phyloP scores from a whole-genome alignment of 495 filamentous ascomycete genomes.

The Trichocladium uniseriatum region DNA sequence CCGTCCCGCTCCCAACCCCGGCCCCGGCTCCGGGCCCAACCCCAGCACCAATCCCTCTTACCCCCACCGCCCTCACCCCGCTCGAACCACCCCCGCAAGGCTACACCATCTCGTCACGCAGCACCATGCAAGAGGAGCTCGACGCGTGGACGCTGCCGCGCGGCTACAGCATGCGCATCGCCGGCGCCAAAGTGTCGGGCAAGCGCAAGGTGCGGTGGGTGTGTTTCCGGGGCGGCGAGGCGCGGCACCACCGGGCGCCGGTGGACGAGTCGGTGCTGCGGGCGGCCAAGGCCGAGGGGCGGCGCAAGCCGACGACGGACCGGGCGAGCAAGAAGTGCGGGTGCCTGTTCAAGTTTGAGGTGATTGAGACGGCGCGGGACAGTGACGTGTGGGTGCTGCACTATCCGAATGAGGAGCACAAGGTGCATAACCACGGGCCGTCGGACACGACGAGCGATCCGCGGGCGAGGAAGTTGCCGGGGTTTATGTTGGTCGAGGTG shows the following conservation, averaged over 20 bases:
- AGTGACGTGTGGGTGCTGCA: conserved; percentile 29
- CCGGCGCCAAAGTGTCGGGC: conserved; percentile 29
- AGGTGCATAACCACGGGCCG: conserved; percentile 29
- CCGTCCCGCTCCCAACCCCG: background rate
- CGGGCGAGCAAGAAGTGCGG: conserved; percentile 30
- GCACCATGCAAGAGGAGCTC: conserved; percentile 29
- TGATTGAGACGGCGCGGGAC: conserved; percentile 26
- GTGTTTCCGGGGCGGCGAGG: conserved; percentile 30
- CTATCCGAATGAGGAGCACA: conserved; percentile 31
- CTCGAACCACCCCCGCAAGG: conserved; percentile 29
- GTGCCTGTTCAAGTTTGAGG: conserved; percentile 31
- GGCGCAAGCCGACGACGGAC: conserved; percentile 31
- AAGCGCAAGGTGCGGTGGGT: conserved; percentile 31
- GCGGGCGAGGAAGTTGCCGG: conserved; percentile 25
- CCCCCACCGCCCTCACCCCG: conserved; percentile 13
- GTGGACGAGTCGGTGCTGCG: conserved; percentile 18
- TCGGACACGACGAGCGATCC: conserved; percentile 28
- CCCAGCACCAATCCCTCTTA: too few species aligned
- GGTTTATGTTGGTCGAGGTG: conserved; percentile 21
- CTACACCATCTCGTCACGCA: conserved; percentile 25
- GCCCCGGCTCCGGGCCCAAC: conserved; percentile 4
- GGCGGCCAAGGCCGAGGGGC: conserved; percentile 23
- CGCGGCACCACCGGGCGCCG: conserved; percentile 28
- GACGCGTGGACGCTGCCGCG: conserved; percentile 29
- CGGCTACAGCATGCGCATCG: conserved; percentile 34